phyloP scores from a whole-genome alignment of 257 asterid species.

The Scutellaria baicalensis region DNA sequence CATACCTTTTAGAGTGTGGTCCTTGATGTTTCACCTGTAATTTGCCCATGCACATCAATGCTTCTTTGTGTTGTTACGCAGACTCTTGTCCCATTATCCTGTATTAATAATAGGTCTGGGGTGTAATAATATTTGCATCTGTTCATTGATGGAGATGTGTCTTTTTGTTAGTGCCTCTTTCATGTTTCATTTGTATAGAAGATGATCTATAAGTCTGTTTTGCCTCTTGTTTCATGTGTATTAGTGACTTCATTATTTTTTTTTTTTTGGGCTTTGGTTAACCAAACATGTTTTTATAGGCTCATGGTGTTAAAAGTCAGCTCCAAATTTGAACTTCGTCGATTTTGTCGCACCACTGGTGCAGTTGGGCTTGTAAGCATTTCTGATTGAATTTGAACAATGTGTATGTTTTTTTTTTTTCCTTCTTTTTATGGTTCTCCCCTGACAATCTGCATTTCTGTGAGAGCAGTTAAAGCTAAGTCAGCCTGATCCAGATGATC shows the following conservation, averaged over 20 bases:
- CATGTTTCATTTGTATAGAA: neutral
- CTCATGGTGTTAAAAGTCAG: slow-evolving; percentile 88
- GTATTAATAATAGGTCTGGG: neutral
- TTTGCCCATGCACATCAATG: neutral
- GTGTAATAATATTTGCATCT: neutral
- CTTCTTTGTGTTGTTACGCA: neutral
- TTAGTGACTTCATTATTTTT: neutral
- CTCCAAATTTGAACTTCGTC: slow-evolving; percentile 90
- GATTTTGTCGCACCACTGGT: slow-evolving; percentile 96
- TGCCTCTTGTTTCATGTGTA: neutral
- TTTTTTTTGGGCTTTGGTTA: neutral
- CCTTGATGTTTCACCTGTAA: neutral
- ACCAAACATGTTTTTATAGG: slow-evolving; percentile 41
- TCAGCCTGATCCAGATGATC: slow-evolving; percentile 85
- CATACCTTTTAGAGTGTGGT: neutral
- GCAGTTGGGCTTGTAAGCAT: slow-evolving; percentile 80
- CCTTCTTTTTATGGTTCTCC: neutral
- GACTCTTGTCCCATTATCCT: neutral
- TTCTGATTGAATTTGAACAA: neutral
- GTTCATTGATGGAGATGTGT: neutral
- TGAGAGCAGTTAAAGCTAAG: slow-evolving; percentile 76
- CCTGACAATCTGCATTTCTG: slow-evolving; percentile 22
- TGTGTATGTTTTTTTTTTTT: neutral
- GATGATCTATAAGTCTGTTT: neutral
- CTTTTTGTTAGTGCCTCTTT: too few species aligned